Percentiles rank a stretch among this genome's conserved stretches.
Conservation (phyloP, 2,329 filamentous ascomycete genomes). For the Penicillium sp. region DNA sequence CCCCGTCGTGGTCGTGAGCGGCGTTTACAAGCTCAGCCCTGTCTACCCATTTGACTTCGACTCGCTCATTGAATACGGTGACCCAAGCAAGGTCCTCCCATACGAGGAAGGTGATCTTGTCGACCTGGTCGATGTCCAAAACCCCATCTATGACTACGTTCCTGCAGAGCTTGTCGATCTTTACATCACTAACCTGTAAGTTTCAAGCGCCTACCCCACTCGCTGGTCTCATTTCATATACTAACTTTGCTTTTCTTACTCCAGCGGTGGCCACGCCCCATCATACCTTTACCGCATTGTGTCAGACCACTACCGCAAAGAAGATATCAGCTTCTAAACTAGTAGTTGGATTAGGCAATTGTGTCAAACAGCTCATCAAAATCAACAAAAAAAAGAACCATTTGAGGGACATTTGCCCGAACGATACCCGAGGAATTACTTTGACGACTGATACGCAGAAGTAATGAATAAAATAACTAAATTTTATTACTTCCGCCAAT, state of each 20-base stretch:
- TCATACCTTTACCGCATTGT: constrained; percentile 65
- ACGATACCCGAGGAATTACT: constrained; percentile 23
- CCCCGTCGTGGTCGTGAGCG: constrained; percentile 83
- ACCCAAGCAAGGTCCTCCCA: constrained; percentile 70
- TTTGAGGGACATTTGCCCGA: constrained; percentile 10
- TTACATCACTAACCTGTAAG: constrained; percentile 75
- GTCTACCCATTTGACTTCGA: constrained; percentile 82
- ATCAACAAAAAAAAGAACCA: background rate
- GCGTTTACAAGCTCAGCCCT: constrained; percentile 90
- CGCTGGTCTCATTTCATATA: background rate
- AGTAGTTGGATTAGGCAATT: background rate
- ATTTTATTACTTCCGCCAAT: background rate
- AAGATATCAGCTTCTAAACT: constrained; percentile 54
- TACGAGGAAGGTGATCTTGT: constrained; percentile 80
- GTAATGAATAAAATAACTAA: constrained; percentile 4
- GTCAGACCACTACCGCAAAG: constrained; percentile 62
- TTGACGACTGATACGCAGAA: constrained; percentile 17
- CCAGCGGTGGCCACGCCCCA: constrained; percentile 60
- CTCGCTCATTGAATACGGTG: constrained; percentile 80
- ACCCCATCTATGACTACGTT: constrained; percentile 79
- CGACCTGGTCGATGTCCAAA: constrained; percentile 72
- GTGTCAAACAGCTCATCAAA: background rate
- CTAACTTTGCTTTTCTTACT: constrained; percentile 13
- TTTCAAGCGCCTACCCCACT: constrained; percentile 15
- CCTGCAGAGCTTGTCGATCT: constrained; percentile 63